Evolutionary conservation across 2,329 filamentous ascomycete genomes (phyloP).

Genomic region (Aschersonia sp.): DNA sequence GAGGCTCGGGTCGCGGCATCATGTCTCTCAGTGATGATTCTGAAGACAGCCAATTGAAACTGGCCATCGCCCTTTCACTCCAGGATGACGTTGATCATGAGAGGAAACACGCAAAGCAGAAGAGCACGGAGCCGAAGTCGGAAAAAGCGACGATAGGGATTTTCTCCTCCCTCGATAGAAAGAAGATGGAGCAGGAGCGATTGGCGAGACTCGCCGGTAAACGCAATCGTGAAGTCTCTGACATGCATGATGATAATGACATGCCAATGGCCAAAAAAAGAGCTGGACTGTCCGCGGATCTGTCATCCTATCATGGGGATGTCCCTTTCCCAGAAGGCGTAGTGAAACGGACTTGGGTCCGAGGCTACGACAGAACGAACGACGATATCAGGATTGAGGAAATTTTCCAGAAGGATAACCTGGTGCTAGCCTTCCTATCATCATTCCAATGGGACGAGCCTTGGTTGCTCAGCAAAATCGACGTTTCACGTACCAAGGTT

Average conservation of each 20-base stretch:
- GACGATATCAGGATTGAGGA: conserved; percentile 83
- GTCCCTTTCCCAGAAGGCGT: conserved; percentile 41
- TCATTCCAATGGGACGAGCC: conserved; percentile 76
- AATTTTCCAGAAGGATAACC: conserved; percentile 56
- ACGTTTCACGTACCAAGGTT: conserved; percentile 45
- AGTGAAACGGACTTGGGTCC: conserved; percentile 71
- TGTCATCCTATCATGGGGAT: neutral
- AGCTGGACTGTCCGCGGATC: conserved; percentile 5
- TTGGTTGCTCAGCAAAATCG: conserved; percentile 63
- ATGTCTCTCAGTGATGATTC: conserved; percentile 20
- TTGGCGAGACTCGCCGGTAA: conserved; percentile 53
- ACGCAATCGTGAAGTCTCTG: conserved; percentile 16
- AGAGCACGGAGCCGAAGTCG: neutral
- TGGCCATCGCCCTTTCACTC: conserved; percentile 46
- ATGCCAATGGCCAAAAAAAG: conserved; percentile 13
- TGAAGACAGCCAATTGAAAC: conserved; percentile 44
- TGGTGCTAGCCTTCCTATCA: conserved; percentile 69
- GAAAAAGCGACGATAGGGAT: conserved; percentile 12
- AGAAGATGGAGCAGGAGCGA: conserved; percentile 74
- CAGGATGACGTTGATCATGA: conserved; percentile 10
- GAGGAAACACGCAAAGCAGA: neutral
- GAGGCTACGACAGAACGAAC: conserved; percentile 40
- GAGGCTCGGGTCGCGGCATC: neutral
- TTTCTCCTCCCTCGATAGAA: conserved; percentile 51
- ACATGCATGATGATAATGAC: conserved; percentile 14